Evolutionary conservation across 176 grass and related monocot genomes (phyloP).

Genomic region (Ensete glaucum): DNA sequence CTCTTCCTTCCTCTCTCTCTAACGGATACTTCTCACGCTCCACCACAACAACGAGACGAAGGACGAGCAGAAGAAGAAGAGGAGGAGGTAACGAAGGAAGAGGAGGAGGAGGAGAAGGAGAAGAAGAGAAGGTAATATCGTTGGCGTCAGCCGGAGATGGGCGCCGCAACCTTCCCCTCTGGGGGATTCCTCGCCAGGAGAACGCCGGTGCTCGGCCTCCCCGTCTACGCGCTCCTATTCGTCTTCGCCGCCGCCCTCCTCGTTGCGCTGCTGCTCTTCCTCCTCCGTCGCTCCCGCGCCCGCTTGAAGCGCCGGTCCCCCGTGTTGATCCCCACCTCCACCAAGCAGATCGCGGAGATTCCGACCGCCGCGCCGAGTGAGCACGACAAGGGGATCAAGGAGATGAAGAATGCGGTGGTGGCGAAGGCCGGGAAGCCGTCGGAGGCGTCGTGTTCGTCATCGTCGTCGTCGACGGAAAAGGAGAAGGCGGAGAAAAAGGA

Average conservation of each 20-base stretch:
- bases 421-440: conserved; percentile 18
- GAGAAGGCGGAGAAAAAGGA: conserved; percentile 11
- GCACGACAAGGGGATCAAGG: conserved; percentile 14
- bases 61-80: neutral
- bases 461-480: neutral
- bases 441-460: conserved; percentile 4
- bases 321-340: conserved; percentile 29
- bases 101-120: neutral
- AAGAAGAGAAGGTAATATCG: neutral
- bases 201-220: neutral
- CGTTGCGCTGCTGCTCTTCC: conserved; percentile 31
- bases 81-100: neutral
- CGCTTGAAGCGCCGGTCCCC: conserved; percentile 10
- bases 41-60: neutral
- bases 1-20: neutral
- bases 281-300: conserved; percentile 18
- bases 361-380: neutral
- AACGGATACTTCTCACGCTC: conserved; percentile 3
- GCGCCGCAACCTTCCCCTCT: neutral
- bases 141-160: neutral
- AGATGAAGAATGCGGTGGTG: conserved; percentile 9
- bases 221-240: conserved; percentile 21
- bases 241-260: conserved; percentile 12
- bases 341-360: conserved; percentile 20
- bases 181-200: neutral